Evolutionary conservation across 2,329 filamentous ascomycete genomes (phyloP), one percentile per base, ranked within the genome.

Genomic region (Botrytis fragariae): DNA sequence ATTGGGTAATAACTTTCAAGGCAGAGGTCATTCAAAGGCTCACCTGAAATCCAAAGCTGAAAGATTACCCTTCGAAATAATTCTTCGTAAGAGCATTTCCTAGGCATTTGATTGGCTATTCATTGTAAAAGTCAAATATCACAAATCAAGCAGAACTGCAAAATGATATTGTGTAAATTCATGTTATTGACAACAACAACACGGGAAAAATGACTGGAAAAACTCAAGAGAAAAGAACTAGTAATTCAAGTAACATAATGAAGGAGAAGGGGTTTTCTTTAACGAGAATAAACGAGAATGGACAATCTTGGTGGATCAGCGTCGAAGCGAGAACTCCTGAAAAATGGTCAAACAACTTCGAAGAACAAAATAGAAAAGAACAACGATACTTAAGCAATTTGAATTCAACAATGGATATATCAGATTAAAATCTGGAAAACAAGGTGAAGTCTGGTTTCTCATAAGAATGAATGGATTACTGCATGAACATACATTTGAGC

Each of bases 201-300:
- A 54, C 6, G 2, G 7, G 29, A 7, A 12, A 48, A 4, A 54
- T 0, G 2, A 5, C 18, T 4, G n/a, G 12, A 39, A 48, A 37
- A 20, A 5, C 4, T 25, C 1, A 7, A 12, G 2, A 14, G 1
- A 29, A 9, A 29, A 39, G 1, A 10, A 1, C 12, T 16, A 3
- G 4, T 37, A 9, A 18, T 18, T 14, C 1, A 14, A 25, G 12
- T 7, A 29, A 29, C n/a, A 4, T 3, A 7, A 14, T 67, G 32
- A 67, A 67, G 64, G 64, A 29, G 64, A 39, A 29, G 10, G 4
- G 12, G 14, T 0, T 45, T 45, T 45, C 18, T 20, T 35, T 64
- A 14, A 20, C n/a, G 42, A 64, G 2, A 45, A 45, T 64, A 54
- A 54, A 5, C 51, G 51, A 54, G 51, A 54, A 54, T 29, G 25